Evolutionary conservation across 371 early-diverging fungal genomes (phyloP).

Genomic region (Apophysomyces trapeziformis): DNA sequence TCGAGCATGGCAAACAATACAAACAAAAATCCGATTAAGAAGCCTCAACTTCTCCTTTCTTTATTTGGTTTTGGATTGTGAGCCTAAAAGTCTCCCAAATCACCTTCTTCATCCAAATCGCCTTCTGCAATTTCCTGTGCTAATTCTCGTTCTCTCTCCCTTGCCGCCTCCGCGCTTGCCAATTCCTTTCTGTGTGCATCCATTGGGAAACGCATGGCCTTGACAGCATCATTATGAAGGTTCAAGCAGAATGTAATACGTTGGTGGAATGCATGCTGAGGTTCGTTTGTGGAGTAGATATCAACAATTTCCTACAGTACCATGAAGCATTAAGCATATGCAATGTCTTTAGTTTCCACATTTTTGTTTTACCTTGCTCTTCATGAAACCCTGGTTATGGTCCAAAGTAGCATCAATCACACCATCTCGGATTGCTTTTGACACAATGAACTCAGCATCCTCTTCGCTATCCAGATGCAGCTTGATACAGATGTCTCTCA

Average conservation of each 20-base stretch:
- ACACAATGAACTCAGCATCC: conserved; percentile 97
- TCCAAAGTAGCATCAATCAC: conserved; percentile 96
- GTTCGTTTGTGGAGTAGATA: conserved; percentile 95
- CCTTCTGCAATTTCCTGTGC: conserved; percentile 91
- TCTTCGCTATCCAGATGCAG: conserved; percentile 96
- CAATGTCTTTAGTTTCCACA: neutral
- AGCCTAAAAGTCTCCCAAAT: conserved; percentile 50
- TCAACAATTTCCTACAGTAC: conserved; percentile 78
- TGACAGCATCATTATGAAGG: conserved; percentile 95
- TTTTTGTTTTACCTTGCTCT: conserved; percentile 67
- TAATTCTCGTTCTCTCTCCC: conserved; percentile 90
- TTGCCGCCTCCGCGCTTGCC: conserved; percentile 83
- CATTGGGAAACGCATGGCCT: conserved; percentile 96
- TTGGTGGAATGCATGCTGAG: conserved; percentile 93
- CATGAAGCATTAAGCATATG: neutral
- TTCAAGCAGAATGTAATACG: conserved; percentile 95
- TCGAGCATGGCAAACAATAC: neutral
- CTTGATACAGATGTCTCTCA: conserved; percentile 95
- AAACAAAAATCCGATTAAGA: neutral
- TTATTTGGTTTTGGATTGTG: conserved; percentile 3
- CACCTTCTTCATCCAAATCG: conserved; percentile 81
- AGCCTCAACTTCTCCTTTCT: neutral
- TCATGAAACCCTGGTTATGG: conserved; percentile 92
- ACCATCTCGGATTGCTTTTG: conserved; percentile 98
- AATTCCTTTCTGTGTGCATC: conserved; percentile 83